Percentiles rank a stretch among this genome's conserved stretches.
These are phyloP conservation scores for Plasmodium coatneyi DNA, from an alignment of 169 alveolate species.

Conservation along the genomic window DNA sequence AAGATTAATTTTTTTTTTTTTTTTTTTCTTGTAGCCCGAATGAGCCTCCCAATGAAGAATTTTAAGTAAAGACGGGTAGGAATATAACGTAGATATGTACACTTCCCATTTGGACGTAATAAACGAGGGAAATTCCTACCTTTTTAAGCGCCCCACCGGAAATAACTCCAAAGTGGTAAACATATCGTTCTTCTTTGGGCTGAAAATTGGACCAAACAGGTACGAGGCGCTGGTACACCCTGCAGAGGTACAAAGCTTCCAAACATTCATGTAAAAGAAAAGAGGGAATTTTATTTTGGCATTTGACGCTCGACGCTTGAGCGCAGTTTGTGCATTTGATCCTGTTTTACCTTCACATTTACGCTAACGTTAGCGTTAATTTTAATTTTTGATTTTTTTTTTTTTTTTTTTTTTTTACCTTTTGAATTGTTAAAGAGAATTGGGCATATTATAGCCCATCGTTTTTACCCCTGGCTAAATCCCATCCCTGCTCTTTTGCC, in stretches of 20 bases:
- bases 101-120: not conserved
- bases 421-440: not conserved
- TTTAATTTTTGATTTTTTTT: not conserved
- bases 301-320: not conserved
- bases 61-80: not conserved
- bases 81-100: not conserved
- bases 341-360: not conserved
- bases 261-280: not conserved
- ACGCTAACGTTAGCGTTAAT: not conserved
- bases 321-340: not conserved
- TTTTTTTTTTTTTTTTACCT: not conserved
- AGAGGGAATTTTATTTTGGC: not conserved
- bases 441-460: not conserved
- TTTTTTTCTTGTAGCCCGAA: slow-evolving; percentile 43
- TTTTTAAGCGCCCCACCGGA: not conserved
- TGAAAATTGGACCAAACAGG: not conserved
- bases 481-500: not conserved
- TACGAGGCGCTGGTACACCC: not conserved
- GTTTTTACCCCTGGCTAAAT: not conserved
- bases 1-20: not conserved
- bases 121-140: not conserved
- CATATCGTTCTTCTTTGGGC: not conserved
- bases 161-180: not conserved
- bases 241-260: not conserved
- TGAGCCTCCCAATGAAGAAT: slow-evolving; percentile 65